phyloP scores from a whole-genome alignment of 345 rosid species.

The Gossypium australe region DNA sequence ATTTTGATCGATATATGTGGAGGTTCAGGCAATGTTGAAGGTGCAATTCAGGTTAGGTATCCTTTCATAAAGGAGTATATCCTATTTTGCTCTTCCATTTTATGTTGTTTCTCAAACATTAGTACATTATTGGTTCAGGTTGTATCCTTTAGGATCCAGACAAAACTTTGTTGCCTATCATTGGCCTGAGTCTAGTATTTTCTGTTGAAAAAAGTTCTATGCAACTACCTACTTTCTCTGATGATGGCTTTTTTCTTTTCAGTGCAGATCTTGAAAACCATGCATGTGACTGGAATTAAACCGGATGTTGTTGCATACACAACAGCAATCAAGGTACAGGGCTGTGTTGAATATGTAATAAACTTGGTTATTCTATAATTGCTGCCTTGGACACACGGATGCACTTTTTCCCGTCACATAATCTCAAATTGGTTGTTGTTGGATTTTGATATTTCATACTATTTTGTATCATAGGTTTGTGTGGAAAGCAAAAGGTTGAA shows the following conservation, averaged over 20 bases:
- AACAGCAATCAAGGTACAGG: conserved; percentile 76
- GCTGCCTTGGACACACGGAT: not conserved
- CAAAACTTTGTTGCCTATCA: not conserved
- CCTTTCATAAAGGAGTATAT: not conserved
- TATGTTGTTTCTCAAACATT: not conserved
- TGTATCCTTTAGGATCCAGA: conserved; percentile 2
- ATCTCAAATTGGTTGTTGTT: conserved; percentile 9
- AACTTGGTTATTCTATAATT: conserved; percentile 18
- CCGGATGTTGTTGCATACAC: conserved; percentile 94
- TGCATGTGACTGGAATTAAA: conserved; percentile 58
- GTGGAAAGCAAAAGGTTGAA: conserved; percentile 50
- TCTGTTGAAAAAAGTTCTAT: conserved; percentile 3
- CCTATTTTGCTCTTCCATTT: conserved; percentile 1
- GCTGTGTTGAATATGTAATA: conserved; percentile 1
- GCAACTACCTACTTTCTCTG: conserved; percentile 14
- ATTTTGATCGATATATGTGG: conserved; percentile 78
- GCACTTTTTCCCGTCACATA: not conserved
- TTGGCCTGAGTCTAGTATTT: not conserved
- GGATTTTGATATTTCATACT: conserved; percentile 16
- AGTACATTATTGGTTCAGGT: not conserved
- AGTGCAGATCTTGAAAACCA: conserved; percentile 77
- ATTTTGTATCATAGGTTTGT: conserved; percentile 50
- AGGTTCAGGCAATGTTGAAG: conserved; percentile 60
- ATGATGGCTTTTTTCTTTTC: conserved; percentile 21
- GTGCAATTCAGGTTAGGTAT: conserved; percentile 64